These are phyloP conservation scores for Starmerella gropengiesseri DNA, from an alignment of 805 yeast species.

Conservation along the genomic window DNA sequence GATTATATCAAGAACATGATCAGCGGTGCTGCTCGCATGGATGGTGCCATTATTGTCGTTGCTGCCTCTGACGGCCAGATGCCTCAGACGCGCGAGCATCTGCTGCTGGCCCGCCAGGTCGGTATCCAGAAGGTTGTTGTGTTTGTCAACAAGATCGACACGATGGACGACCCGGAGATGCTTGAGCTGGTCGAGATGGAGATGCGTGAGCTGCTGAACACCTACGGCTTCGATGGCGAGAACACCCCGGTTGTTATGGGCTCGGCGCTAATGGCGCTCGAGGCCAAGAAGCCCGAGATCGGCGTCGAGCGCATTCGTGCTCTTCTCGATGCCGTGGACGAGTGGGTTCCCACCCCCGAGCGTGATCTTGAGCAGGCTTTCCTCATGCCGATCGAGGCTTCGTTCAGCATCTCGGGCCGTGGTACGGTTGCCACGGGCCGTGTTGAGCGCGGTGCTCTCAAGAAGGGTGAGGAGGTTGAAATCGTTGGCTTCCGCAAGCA, in stretches of 20 bases:
- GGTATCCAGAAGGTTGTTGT: constrained; percentile 98
- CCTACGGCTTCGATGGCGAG: constrained; percentile 97
- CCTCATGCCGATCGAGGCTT: constrained; percentile 94
- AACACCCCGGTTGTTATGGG: constrained; percentile 97
- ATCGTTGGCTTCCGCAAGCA: constrained; percentile 83
- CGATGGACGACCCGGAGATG: constrained; percentile 98
- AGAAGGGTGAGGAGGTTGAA: constrained; percentile 98
- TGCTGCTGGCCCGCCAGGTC: constrained; percentile 96
- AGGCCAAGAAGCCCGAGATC: constrained; percentile 77
- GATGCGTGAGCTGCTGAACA: constrained; percentile 88
- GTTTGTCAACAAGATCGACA: constrained; percentile 95
- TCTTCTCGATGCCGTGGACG: constrained; percentile 86
- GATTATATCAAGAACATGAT: constrained; percentile 98
- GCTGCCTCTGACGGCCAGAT: constrained; percentile 99
- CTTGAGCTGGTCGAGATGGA: constrained; percentile 99
- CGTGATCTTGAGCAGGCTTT: constrained; percentile 96
- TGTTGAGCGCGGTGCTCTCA: constrained; percentile 94
- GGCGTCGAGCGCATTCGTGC: constrained; percentile 76
- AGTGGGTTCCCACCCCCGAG: constrained; percentile 86
- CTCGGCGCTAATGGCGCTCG: constrained; percentile 93
- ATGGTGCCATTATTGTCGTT: constrained; percentile 97
- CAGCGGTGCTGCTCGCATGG: constrained; percentile 99
- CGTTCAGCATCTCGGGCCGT: constrained; percentile 97
- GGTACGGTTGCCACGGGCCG: constrained; percentile 99
- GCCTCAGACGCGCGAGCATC: constrained; percentile 99